phyloP scores from a whole-genome alignment of 1,139 yeast genomes.

The Arxiozyma slooffiae region DNA sequence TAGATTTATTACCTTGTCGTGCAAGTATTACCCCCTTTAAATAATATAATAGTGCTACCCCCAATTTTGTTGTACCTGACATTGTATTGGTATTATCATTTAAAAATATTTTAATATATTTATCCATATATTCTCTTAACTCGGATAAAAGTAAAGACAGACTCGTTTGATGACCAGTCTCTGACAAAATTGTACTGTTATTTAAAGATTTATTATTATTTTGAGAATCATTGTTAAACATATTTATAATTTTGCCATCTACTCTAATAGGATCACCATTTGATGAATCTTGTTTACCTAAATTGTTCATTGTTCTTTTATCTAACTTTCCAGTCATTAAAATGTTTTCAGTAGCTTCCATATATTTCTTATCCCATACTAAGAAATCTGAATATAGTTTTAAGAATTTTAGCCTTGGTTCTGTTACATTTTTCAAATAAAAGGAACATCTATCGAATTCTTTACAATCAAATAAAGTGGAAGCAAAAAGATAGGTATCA shows the following conservation, averaged over 20 bases:
- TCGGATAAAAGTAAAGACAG: constrained; percentile 32
- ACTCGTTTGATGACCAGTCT: constrained; percentile 3
- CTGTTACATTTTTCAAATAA: constrained; percentile 42
- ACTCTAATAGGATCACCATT: constrained; percentile 2
- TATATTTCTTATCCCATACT: constrained; percentile 62
- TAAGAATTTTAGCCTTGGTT: constrained; percentile 53
- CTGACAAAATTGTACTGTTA: constrained; percentile 3
- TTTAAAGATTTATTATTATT: constrained; percentile 3
- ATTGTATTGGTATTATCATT: background rate
- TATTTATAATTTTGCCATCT: background rate
- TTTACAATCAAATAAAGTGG: constrained; percentile 67
- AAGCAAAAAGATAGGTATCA: constrained; percentile 49
- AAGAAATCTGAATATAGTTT: constrained; percentile 59
- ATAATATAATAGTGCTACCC: constrained; percentile 46
- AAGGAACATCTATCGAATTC: constrained; percentile 77
- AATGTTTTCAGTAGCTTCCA: constrained; percentile 65
- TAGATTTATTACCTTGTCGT: constrained; percentile 47
- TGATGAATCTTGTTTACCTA: constrained; percentile 3
- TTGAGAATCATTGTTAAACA: background rate
- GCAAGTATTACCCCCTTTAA: constrained; percentile 57
- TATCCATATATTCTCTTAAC: constrained; percentile 33
- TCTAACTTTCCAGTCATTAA: constrained; percentile 28
- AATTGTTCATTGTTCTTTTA: constrained; percentile 7
- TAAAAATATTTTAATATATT: background rate
- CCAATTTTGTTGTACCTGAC: constrained; percentile 10